Conservation (phyloP, 169 alveolate species). For the Cystoisospora suis region DNA sequence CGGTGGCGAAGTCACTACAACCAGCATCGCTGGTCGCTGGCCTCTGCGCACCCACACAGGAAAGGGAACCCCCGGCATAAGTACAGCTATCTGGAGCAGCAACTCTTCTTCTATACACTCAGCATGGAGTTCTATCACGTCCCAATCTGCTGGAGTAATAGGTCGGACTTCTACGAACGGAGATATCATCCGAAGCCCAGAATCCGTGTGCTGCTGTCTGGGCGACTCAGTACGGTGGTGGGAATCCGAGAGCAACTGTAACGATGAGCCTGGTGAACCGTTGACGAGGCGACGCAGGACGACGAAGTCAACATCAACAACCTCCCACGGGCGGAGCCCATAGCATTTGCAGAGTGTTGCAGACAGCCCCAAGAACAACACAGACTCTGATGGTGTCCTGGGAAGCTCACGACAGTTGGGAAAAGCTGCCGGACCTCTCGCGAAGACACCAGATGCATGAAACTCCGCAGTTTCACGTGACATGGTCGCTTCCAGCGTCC, state of each 20-base stretch:
- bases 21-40: constrained; percentile 1
- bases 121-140: constrained; percentile 63
- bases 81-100: constrained; percentile 54
- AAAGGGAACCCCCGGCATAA: constrained; percentile 41
- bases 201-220: neutral
- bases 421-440: neutral
- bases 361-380: neutral
- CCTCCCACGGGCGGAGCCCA: neutral
- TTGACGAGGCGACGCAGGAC: neutral
- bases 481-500: neutral
- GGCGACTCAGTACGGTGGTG: neutral
- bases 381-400: neutral
- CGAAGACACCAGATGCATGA: neutral
- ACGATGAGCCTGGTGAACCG: neutral
- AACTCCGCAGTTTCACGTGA: neutral
- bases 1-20: neutral
- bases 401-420: neutral
- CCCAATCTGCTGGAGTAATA: constrained; percentile 56
- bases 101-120: constrained; percentile 35
- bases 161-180: constrained; percentile 47
- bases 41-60: constrained; percentile 46
- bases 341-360: neutral
- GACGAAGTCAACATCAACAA: neutral
- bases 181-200: neutral
- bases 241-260: neutral